phyloP scores from a whole-genome alignment of 2,329 filamentous ascomycete genomes.

The Neophaeococcomyces mojaviensis region DNA sequence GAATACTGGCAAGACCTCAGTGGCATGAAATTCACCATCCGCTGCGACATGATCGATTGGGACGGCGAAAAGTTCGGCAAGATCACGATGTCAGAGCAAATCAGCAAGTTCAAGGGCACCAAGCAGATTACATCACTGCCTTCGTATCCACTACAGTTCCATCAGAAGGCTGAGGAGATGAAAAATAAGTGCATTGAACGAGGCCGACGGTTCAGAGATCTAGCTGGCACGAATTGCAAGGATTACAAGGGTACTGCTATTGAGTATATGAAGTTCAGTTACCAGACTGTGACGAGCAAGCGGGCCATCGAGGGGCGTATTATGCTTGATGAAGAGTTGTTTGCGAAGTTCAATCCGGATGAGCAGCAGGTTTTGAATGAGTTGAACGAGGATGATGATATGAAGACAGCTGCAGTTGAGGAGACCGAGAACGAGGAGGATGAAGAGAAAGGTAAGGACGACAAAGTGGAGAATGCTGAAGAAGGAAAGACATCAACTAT shows the following conservation, averaged over 20 bases:
- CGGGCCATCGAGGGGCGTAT: slow-evolving; percentile 4
- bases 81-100: not conserved
- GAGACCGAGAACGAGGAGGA: not conserved
- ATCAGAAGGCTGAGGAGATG: slow-evolving; percentile 9
- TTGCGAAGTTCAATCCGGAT: slow-evolving; percentile 8
- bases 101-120: slow-evolving; percentile 12
- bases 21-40: slow-evolving; percentile 7
- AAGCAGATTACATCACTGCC: slow-evolving; percentile 11
- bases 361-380: slow-evolving; percentile 1
- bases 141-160: slow-evolving; percentile 7
- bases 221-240: slow-evolving; percentile 11
- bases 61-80: slow-evolving; percentile 11
- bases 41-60: slow-evolving; percentile 9
- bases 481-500: not conserved
- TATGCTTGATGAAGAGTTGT: slow-evolving; percentile 7
- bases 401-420: slow-evolving; percentile 2
- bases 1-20: slow-evolving; percentile 6
- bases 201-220: slow-evolving; percentile 11
- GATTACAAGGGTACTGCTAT: slow-evolving; percentile 13
- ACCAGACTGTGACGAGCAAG: slow-evolving; percentile 5
- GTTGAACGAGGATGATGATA: slow-evolving; percentile 4
- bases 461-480: slow-evolving; percentile 3
- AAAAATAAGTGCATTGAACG: slow-evolving; percentile 9
- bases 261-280: slow-evolving; percentile 6
- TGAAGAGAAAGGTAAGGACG: not conserved